Percentiles rank a stretch among this genome's conserved stretches.
phyloP scores from a whole-genome alignment of 2,329 filamentous ascomycete genomes.

The Exophiala spinifera region DNA sequence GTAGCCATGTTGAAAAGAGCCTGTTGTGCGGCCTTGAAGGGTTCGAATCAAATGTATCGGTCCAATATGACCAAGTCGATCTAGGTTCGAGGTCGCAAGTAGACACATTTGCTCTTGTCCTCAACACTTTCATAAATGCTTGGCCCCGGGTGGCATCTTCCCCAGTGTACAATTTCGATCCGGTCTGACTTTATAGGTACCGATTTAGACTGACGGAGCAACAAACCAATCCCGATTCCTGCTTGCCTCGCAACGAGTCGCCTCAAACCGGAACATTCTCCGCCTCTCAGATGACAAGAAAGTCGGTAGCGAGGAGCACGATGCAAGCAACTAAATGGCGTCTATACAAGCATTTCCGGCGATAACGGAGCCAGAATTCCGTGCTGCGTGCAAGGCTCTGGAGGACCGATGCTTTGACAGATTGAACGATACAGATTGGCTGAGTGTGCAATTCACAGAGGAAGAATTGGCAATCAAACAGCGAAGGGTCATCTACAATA shows the following conservation, averaged over 20 bases:
- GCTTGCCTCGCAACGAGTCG: neutral
- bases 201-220: no score
- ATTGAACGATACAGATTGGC: slow-evolving; percentile 24
- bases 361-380: slow-evolving; percentile 61
- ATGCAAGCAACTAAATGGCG: neutral
- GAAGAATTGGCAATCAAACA: slow-evolving; percentile 22
- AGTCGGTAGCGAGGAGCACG: neutral
- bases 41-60: neutral
- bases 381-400: slow-evolving; percentile 62
- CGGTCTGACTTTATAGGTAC: no score
- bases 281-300: no score
- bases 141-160: no score
- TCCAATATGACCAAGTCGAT: neutral
- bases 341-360: slow-evolving; percentile 53
- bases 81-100: no score
- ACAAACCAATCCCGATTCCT: neutral
- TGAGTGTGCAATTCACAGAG: slow-evolving; percentile 21
- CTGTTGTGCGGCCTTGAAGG: neutral
- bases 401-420: slow-evolving; percentile 31
- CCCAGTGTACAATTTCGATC: no score
- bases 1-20: slow-evolving; percentile 5
- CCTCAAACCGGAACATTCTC: no score
- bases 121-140: no score
- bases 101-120: no score
- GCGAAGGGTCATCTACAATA: slow-evolving; percentile 4